Evolutionary conservation across 139 green algal species (phyloP).

Genomic region (Picochlorum sp.): DNA sequence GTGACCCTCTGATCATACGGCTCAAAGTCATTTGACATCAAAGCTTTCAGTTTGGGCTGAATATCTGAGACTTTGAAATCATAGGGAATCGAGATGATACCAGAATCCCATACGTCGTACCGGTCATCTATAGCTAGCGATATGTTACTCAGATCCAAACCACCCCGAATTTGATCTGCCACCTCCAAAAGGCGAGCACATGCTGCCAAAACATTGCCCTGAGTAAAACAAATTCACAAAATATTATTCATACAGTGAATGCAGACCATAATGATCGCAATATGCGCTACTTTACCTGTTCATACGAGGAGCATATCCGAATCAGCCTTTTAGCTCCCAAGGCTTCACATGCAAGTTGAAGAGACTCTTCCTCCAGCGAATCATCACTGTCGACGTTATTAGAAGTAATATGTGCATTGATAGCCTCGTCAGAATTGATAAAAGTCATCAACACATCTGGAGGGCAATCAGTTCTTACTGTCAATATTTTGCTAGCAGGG

Average conservation of each 20-base stretch:
- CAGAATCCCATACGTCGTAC: slow-evolving; percentile 89
- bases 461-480: slow-evolving; percentile 76
- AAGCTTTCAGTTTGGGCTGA: slow-evolving; percentile 39
- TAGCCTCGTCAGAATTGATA: slow-evolving; percentile 44
- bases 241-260: slow-evolving; percentile 5
- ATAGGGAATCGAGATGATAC: slow-evolving; percentile 87
- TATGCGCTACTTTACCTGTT: slow-evolving; percentile 10
- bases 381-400: slow-evolving; percentile 6
- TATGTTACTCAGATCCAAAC: slow-evolving; percentile 57
- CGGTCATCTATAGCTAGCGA: slow-evolving; percentile 82
- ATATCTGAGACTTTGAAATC: slow-evolving; percentile 65
- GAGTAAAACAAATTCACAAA: slow-evolving; percentile 2
- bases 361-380: slow-evolving; percentile 28
- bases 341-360: slow-evolving; percentile 35
- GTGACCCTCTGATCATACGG: not conserved
- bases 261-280: not conserved
- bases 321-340: slow-evolving; percentile 50
- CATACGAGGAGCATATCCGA: slow-evolving; percentile 40
- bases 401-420: slow-evolving; percentile 42
- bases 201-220: slow-evolving; percentile 44
- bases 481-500: slow-evolving; percentile 62
- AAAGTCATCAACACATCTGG: slow-evolving; percentile 62
- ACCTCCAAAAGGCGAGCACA: slow-evolving; percentile 63
- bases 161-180: slow-evolving; percentile 49
- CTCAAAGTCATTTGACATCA: slow-evolving; percentile 26